Conservation (phyloP, 2,329 filamentous ascomycete genomes). For the Aspergillus arachidicola region DNA sequence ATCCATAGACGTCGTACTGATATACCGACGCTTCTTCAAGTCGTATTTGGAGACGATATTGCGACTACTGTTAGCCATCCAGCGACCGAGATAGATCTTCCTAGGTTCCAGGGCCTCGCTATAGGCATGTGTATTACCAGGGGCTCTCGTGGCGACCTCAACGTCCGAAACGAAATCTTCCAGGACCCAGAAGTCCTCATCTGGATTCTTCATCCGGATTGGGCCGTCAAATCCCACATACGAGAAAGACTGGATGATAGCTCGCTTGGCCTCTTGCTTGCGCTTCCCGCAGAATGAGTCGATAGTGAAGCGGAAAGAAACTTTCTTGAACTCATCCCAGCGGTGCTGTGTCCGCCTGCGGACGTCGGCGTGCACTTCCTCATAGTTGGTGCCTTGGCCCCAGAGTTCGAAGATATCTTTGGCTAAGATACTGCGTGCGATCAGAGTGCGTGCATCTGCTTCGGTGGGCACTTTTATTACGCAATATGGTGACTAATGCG, state of each 20-base stretch:
- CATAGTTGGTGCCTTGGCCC: constrained; percentile 70
- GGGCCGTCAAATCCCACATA: constrained; percentile 78
- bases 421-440: constrained; percentile 76
- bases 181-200: constrained; percentile 76
- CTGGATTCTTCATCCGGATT: constrained; percentile 73
- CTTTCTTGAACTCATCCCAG: constrained; percentile 67
- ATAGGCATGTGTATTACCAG: constrained; percentile 8
- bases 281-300: constrained; percentile 81
- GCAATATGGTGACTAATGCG: constrained; percentile 79
- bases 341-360: constrained; percentile 59
- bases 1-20: constrained; percentile 97
- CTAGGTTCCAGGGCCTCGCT: constrained; percentile 57
- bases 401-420: constrained; percentile 88
- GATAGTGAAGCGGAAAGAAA: constrained; percentile 80
- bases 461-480: constrained; percentile 70
- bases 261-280: constrained; percentile 62
- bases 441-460: constrained; percentile 65
- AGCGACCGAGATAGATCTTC: constrained; percentile 71
- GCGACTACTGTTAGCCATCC: constrained; percentile 67
- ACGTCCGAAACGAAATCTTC: constrained; percentile 71
- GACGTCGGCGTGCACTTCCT: constrained; percentile 69
- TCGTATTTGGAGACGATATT: constrained; percentile 74
- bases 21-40: constrained; percentile 90
- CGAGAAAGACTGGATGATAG: constrained; percentile 78
- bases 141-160: constrained; percentile 13